A percentile compares a stretch with the other conserved stretches of the same genome.
phyloP scores from a whole-genome alignment of 1,139 yeast species.

The Blastobotrys malaysiensis region DNA sequence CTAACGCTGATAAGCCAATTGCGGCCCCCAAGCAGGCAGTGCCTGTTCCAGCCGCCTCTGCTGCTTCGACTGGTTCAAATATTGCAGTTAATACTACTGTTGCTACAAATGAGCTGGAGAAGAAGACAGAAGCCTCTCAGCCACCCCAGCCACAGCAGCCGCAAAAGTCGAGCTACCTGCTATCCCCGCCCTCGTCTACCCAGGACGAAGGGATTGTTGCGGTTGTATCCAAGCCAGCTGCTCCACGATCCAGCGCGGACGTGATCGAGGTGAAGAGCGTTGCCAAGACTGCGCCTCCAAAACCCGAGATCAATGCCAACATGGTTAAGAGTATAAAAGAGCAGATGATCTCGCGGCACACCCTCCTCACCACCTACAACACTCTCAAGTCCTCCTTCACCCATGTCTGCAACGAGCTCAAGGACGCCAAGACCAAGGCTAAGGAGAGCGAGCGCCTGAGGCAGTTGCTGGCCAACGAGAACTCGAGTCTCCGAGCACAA shows the following conservation, averaged over 20 bases:
- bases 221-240: background rate
- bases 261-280: background rate
- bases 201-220: background rate
- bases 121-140: background rate
- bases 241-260: background rate
- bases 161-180: background rate
- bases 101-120: background rate
- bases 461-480: conserved; percentile 3
- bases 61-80: no score
- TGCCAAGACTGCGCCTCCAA: background rate
- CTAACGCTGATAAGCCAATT: background rate
- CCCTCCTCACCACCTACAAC: conserved; percentile 16
- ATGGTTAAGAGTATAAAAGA: conserved; percentile 10
- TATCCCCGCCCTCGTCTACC: background rate
- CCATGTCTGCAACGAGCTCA: conserved; percentile 15
- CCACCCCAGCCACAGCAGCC: background rate
- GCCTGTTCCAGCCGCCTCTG: background rate
- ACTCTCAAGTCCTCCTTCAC: conserved; percentile 17
- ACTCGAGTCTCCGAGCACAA: conserved; percentile 1
- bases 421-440: conserved; percentile 11
- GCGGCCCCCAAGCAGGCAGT: background rate
- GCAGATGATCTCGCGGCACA: conserved; percentile 15
- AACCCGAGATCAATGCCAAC: background rate
- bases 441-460: conserved; percentile 4
- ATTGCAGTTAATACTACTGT: no score